Conservation (phyloP, 192 early-diverging fungal species). For the Coemansia sp. region DNA sequence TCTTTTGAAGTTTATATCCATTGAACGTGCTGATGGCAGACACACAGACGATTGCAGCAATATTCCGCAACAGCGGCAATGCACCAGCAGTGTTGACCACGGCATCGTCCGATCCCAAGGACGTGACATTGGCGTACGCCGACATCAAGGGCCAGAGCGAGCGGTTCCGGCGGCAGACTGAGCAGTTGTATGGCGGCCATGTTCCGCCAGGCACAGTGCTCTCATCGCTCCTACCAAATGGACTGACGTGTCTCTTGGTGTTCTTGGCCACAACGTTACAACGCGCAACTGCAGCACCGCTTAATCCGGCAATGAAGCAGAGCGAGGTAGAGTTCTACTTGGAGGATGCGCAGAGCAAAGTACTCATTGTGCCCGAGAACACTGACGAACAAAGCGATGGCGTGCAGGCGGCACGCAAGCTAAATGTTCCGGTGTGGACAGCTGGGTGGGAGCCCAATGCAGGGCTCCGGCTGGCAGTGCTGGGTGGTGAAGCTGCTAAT, state of each 20-base stretch:
- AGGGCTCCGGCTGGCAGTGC: constrained; percentile 28
- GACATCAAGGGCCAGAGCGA: constrained; percentile 45
- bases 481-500: constrained; percentile 26
- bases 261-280: constrained; percentile 66
- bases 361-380: constrained; percentile 65
- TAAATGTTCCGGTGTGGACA: constrained; percentile 59
- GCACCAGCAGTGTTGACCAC: constrained; percentile 46
- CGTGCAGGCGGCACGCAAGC: constrained; percentile 56
- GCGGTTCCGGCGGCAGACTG: constrained; percentile 37
- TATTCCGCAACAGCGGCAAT: constrained; percentile 24
- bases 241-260: constrained; percentile 62
- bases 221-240: constrained; percentile 66
- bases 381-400: constrained; percentile 56
- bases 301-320: constrained; percentile 67
- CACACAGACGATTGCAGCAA: constrained; percentile 37
- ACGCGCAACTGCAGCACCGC: constrained; percentile 68
- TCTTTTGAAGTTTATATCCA: not conserved
- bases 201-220: constrained; percentile 46
- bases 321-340: constrained; percentile 76
- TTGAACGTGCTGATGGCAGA: constrained; percentile 5
- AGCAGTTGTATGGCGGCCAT: constrained; percentile 26
- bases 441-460: constrained; percentile 48
- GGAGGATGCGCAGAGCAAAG: constrained; percentile 63
- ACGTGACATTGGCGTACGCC: constrained; percentile 39
- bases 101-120: constrained; percentile 36